A percentile compares a stretch with the other conserved stretches of the same genome.
Conservation (phyloP, 441 rosid genomes). For the Theobroma grandiflorum region DNA sequence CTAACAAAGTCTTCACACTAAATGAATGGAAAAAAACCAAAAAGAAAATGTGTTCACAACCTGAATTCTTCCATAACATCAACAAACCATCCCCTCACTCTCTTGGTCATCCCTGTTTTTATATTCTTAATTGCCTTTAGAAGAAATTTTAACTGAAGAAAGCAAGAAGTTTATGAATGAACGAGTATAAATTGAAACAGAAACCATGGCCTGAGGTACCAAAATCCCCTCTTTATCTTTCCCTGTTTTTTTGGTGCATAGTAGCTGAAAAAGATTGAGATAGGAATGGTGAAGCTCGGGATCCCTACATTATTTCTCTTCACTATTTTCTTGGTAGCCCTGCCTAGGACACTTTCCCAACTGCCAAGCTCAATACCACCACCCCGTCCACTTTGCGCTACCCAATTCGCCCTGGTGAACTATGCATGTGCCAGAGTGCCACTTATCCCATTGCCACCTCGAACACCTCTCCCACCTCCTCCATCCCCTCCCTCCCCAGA, state of each 20-base stretch:
- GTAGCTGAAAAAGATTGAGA: background rate
- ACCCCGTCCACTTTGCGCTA: slow-evolving; percentile 18
- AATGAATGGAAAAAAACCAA: background rate
- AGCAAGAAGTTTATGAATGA: background rate
- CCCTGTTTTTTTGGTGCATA: background rate
- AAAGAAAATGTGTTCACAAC: background rate
- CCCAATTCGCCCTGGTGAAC: slow-evolving; percentile 20
- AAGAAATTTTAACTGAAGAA: background rate
- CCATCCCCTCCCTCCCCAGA: background rate
- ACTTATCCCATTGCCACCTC: background rate
- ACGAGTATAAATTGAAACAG: slow-evolving; percentile 17
- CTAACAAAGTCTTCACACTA: slow-evolving; percentile 17
- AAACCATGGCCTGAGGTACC: background rate
- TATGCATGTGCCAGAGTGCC: slow-evolving; percentile 19
- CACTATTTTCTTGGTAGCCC: background rate
- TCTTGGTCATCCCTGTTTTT: slow-evolving; percentile 10
- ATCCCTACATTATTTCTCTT: background rate
- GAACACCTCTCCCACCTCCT: background rate
- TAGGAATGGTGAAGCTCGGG: slow-evolving; percentile 15
- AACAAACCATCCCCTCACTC: slow-evolving; percentile 15
- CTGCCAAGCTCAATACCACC: background rate
- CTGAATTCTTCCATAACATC: slow-evolving; percentile 8
- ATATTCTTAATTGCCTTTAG: background rate
- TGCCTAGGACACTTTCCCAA: background rate
- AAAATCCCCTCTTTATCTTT: background rate